Base-by-base conservation (phyloP, 768 basidiomycete genomes). In the Lactifluus rugatus region DNA sequence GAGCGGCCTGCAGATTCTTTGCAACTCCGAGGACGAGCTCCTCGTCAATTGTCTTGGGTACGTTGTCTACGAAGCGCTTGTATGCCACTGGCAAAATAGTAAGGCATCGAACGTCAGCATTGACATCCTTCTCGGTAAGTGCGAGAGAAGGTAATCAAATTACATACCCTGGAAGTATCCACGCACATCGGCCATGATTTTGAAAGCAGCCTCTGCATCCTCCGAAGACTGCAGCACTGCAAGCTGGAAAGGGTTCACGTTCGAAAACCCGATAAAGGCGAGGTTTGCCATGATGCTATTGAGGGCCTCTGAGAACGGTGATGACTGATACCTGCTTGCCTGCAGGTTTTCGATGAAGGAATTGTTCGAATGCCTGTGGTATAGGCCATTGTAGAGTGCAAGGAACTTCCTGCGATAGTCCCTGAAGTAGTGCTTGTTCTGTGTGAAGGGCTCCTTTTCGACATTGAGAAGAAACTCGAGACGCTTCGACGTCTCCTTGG, bases 111-210 rank as follows among this genome's bases (percentile, higher is more conserved):
- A 14, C 16, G 23, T 53, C 54, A 52, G 51, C 19, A 10, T 28
- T 10, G n/a, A 25, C 26, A 41, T 19, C 28, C 23, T 58, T 42
- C 46, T 51, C 17, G 26, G 9, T 14, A 10, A 56, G 25, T 21
- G 14, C 36, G 17, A 34, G 54, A n/a, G n/a, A n/a, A n/a, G n/a
- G n/a, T n/a, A n/a, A n/a, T 42, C 58, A 28, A 51, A 23, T 11
- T 31, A 62, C 64, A 8, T 64, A 85, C 87, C 86, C 75, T 87
- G 83, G 68, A 87, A 88, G 62, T 88, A 87, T 0, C 82, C 85
- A 5, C 84, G 74, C 1, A 87, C 83, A 55, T 81, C 78, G 0
- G 84, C 83, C 84, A 89, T 87, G 64, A 88, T 84, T 3, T 69
- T 63, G 17, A 88, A 62, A 0, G 83, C 82, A 0, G 78, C 75